Percentiles rank a stretch among this genome's conserved stretches.
Evolutionary conservation across 2,329 filamentous ascomycete species (phyloP).

Genomic region (Samsoniella hepiali): DNA sequence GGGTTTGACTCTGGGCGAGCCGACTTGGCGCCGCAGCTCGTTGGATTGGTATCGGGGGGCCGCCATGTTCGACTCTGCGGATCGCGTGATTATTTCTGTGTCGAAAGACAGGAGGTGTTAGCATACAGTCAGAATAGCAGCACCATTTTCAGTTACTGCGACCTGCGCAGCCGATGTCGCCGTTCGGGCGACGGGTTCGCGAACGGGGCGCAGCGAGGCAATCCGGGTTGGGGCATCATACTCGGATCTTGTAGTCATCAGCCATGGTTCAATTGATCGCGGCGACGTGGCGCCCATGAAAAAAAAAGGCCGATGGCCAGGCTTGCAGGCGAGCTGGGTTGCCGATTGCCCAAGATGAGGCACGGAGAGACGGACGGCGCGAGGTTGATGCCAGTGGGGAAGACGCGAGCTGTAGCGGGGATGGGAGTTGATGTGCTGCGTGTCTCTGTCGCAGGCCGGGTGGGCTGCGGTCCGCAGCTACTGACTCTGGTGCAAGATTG

Average conservation of each 20-base stretch:
- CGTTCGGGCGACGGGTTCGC: not conserved
- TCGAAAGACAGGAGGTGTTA: not conserved
- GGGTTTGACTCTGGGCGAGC: constrained; percentile 55
- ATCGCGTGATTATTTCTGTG: constrained; percentile 8
- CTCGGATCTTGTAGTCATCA: constrained; percentile 43
- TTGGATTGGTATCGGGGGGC: constrained; percentile 43
- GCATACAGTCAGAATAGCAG: not conserved
- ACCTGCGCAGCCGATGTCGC: not conserved
- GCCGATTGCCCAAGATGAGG: constrained; percentile 5
- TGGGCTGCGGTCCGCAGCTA: not conserved
- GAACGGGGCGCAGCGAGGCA: constrained; percentile 3
- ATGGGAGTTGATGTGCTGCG: constrained; percentile 11
- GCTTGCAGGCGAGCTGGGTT: constrained; percentile 57
- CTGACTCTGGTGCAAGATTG: not conserved
- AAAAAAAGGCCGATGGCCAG: constrained; percentile 21
- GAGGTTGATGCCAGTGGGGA: constrained; percentile 19
- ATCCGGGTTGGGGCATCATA: constrained; percentile 32
- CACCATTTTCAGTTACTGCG: not conserved
- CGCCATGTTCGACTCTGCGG: constrained; percentile 39
- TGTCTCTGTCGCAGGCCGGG: not conserved
- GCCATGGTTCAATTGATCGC: constrained; percentile 47
- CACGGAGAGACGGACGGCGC: constrained; percentile 8
- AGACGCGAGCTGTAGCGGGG: constrained; percentile 19
- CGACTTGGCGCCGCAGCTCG: constrained; percentile 51
- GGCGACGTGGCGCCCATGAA: constrained; percentile 44